Evolutionary conservation across 306 rosid species (phyloP).

Genomic region (Astragalus membranaceus): DNA sequence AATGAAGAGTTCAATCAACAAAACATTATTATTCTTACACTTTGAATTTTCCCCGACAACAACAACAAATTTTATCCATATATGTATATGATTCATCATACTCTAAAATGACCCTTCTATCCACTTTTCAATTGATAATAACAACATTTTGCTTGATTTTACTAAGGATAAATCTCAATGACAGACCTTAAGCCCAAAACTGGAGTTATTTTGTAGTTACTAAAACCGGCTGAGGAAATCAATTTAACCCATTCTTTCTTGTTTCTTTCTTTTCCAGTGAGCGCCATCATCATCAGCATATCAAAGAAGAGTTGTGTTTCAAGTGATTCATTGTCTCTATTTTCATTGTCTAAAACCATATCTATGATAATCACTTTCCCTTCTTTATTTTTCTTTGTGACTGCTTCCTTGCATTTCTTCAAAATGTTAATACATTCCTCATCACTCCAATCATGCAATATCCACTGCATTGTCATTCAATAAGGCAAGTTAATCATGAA

Average conservation of each 20-base stretch:
- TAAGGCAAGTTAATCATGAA: not conserved
- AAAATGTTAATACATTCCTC: conserved; percentile 7
- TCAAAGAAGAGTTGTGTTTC: conserved; percentile 21
- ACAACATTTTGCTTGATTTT: not conserved
- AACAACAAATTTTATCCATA: too few relatives aligned
- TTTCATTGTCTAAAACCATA: not conserved
- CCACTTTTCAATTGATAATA: too few relatives aligned
- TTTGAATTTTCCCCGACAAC: too few relatives aligned
- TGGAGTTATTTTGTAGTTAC: not conserved
- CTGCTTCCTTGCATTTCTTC: conserved; percentile 17
- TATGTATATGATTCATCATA: too few relatives aligned
- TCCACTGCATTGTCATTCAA: conserved; percentile 6
- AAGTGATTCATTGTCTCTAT: not conserved
- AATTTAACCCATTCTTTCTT: not conserved
- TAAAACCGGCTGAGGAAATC: not conserved
- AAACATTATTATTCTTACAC: too few relatives aligned
- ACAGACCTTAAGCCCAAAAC: not conserved
- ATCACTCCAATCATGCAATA: conserved; percentile 19
- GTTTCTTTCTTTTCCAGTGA: conserved; percentile 1
- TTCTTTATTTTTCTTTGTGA: not conserved
- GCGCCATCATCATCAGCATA: conserved; percentile 1
- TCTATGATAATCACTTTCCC: conserved; percentile 20
- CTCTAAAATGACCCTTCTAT: too few relatives aligned
- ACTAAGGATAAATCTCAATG: not conserved
- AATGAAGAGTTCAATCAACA: too few relatives aligned